Evolutionary conservation across 140 eudicot species (phyloP).

Genomic region (Ambrosia hybrid): DNA sequence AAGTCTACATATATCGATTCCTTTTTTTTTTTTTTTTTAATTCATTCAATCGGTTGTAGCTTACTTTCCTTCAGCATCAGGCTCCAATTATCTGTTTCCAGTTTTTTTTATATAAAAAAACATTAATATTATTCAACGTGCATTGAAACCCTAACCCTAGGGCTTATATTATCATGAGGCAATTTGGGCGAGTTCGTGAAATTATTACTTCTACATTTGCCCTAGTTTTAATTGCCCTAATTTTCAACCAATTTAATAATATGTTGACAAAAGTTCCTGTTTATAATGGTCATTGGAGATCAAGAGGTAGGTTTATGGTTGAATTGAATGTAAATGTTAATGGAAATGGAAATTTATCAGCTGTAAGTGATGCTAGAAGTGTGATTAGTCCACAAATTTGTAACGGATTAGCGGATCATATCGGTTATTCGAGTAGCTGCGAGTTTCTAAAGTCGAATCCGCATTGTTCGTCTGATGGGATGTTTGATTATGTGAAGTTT

Average conservation of each 20-base stretch:
- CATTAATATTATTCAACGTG: conserved; percentile 26
- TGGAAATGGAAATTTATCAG: conserved; percentile 25
- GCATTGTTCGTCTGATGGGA: conserved; percentile 66
- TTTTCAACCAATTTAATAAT: conserved; percentile 45
- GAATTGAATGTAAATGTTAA: conserved; percentile 38
- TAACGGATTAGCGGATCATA: conserved; percentile 49
- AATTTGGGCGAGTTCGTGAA: conserved; percentile 39
- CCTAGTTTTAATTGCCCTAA: conserved; percentile 47
- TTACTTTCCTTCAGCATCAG: not conserved
- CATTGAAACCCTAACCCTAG: conserved; percentile 41
- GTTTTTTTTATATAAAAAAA: not conserved
- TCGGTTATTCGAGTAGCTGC: conserved; percentile 60
- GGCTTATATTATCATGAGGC: conserved; percentile 37
- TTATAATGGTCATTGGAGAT: conserved; percentile 27
- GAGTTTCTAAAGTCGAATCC: conserved; percentile 68
- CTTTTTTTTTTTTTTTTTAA: not conserved
- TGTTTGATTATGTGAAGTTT: conserved; percentile 68
- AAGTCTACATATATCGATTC: conserved; percentile 5
- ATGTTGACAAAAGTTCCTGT: conserved; percentile 11
- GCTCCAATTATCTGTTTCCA: not conserved
- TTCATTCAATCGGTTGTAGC: conserved; percentile 5
- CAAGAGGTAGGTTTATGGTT: conserved; percentile 44
- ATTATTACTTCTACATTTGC: conserved; percentile 48
- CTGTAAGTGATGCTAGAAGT: conserved; percentile 15
- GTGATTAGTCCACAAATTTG: conserved; percentile 36